Evolutionary conservation across 352 stramenopile genomes (phyloP), one percentile per base, ranked within the genome.

Genomic region (Labyrinthula sp.): DNA sequence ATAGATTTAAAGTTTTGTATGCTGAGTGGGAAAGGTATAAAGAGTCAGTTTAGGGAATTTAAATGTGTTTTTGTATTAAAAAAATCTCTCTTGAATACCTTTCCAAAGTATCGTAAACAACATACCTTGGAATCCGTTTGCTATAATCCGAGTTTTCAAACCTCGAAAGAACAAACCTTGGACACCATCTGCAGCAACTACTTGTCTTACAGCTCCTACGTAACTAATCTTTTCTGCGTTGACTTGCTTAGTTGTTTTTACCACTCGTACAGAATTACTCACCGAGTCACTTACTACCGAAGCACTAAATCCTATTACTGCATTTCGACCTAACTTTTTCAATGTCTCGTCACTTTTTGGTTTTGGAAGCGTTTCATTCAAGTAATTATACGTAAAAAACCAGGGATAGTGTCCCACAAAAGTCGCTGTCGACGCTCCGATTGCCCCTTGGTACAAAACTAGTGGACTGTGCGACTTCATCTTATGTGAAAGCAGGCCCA

Each of bases 61-160:
- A n/a, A n/a, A n/a, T n/a, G n/a, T n/a, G n/a, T n/a, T n/a, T n/a
- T n/a, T n/a, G n/a, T n/a, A n/a, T n/a, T n/a, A n/a, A n/a, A n/a
- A n/a, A n/a, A n/a, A n/a, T n/a, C n/a, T n/a, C n/a, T n/a, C 28
- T 33, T 15, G 12, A 33, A 25, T 10, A 47, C 1, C 12, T 14
- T 85, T 85, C 75, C 73, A 87, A 47, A 82, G 64, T 8, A 86
- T 65, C 9, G 62, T 73, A 47, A 87, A 84, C 33, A 87, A 59
- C 56, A 84, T 73, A 27, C 71, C 72, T 49, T 88, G 75, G 57
- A 85, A 46, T 28, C 77, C 77, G 62, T 89, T 89, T 25, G 71
- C 64, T 10, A 89, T 57, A 61, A 89, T 86, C 43, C 82, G 83
- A 14, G 77, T 86, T 58, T 80, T 66, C 36, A 89, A 66, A 33